phyloP scores from a whole-genome alignment of 129 eudicot genomes.

The Pulicaria dysenterica region DNA sequence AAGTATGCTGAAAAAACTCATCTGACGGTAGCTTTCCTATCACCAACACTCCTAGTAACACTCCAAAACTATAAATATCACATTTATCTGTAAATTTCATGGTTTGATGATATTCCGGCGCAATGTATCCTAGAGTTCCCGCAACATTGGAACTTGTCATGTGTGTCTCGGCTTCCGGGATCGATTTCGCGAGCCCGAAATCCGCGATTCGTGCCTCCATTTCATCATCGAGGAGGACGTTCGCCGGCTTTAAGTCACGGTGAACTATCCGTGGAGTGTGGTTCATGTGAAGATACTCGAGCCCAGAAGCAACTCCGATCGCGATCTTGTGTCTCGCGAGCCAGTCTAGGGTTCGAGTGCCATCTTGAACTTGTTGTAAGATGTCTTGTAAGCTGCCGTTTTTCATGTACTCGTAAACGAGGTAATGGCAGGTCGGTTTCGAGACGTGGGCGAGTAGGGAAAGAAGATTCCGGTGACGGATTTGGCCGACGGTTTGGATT shows the following conservation, averaged over 20 bases:
- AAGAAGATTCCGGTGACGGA: slow-evolving; percentile 74
- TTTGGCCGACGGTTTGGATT: slow-evolving; percentile 82
- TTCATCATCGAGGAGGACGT: slow-evolving; percentile 77
- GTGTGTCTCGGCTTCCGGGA: slow-evolving; percentile 71
- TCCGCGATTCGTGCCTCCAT: slow-evolving; percentile 95
- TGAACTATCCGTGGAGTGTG: slow-evolving; percentile 70
- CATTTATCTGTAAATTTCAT: slow-evolving; percentile 81
- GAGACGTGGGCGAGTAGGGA: slow-evolving; percentile 77
- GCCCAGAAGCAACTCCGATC: slow-evolving; percentile 74
- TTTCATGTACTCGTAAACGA: slow-evolving; percentile 87
- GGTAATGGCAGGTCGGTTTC: slow-evolving; percentile 68
- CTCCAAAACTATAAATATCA: slow-evolving; percentile 84
- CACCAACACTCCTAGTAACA: slow-evolving; percentile 62
- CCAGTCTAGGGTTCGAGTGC: slow-evolving; percentile 66
- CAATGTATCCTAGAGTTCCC: slow-evolving; percentile 86
- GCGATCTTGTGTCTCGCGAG: slow-evolving; percentile 54
- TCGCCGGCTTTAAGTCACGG: slow-evolving; percentile 87
- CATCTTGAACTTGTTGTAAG: slow-evolving; percentile 44
- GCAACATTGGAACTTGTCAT: slow-evolving; percentile 76
- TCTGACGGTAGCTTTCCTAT: slow-evolving; percentile 81
- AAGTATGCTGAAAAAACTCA: slow-evolving; percentile 57
- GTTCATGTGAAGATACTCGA: slow-evolving; percentile 73
- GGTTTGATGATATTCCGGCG: slow-evolving; percentile 84
- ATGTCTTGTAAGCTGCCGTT: slow-evolving; percentile 86
- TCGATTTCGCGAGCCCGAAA: slow-evolving; percentile 83